Evolutionary conservation across 805 yeast species (phyloP).

Genomic region (Candida boidinii): DNA sequence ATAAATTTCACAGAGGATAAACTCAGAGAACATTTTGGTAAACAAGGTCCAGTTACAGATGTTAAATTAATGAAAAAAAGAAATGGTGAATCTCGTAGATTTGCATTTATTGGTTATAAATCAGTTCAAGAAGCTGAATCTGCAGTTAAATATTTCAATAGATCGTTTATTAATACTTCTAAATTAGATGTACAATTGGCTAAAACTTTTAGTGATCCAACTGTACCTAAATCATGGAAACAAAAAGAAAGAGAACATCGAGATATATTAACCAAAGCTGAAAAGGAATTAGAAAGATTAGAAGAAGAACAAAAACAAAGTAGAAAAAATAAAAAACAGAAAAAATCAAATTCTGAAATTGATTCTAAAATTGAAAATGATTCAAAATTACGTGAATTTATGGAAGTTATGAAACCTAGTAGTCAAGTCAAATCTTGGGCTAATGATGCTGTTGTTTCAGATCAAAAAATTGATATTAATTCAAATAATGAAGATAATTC

Average conservation of each 20-base stretch:
- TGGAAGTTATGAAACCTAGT: constrained; percentile 76
- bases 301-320: constrained; percentile 39
- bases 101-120: constrained; percentile 87
- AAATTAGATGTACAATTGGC: constrained; percentile 75
- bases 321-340: constrained; percentile 27
- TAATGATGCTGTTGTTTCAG: constrained; percentile 45
- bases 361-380: constrained; percentile 57
- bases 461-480: constrained; percentile 34
- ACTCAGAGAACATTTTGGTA: constrained; percentile 53
- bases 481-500: constrained; percentile 33
- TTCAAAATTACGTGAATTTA: constrained; percentile 67
- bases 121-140: constrained; percentile 64
- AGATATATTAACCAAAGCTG: constrained; percentile 37
- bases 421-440: constrained; percentile 69
- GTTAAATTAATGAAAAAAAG: constrained; percentile 74
- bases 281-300: constrained; percentile 38
- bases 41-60: constrained; percentile 69
- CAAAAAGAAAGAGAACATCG: constrained; percentile 46
- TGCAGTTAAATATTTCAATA: constrained; percentile 70
- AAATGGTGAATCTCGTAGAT: constrained; percentile 82
- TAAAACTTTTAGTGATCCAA: constrained; percentile 77
- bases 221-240: constrained; percentile 60
- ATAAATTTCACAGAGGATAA: constrained; percentile 66
- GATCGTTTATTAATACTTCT: constrained; percentile 76
- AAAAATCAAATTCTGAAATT: constrained; percentile 23